Evolutionary conservation across 2,329 filamentous ascomycete species (phyloP).

Genomic region (Nothopassalora personata): DNA sequence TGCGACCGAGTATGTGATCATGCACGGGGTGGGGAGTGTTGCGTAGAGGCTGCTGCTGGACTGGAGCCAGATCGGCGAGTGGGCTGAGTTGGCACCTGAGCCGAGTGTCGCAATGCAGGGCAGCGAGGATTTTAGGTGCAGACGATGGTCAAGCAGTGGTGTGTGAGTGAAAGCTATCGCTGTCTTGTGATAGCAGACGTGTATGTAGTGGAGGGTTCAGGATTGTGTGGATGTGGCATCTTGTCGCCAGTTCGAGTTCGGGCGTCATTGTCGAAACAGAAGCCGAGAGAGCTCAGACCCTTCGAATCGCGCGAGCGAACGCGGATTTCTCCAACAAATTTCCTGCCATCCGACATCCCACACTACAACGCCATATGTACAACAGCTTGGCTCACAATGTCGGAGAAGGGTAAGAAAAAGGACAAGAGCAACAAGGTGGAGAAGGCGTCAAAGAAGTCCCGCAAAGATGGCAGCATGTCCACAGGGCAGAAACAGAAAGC

Average conservation of each 20-base stretch:
- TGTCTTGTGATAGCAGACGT: not conserved
- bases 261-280: no score
- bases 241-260: no score
- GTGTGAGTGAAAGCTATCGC: not conserved
- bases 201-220: not conserved
- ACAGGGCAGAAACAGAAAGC: constrained; percentile 13
- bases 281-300: no score
- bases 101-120: no score
- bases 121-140: not conserved
- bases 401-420: constrained; percentile 17
- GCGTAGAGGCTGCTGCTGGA: not conserved
- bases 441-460: constrained; percentile 14
- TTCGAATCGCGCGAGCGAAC: no score
- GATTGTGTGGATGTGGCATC: no score
- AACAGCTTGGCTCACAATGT: constrained; percentile 7
- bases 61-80: not conserved
- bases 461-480: constrained; percentile 7
- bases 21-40: not conserved
- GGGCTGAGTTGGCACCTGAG: not conserved
- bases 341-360: not conserved
- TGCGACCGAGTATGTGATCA: not conserved
- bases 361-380: not conserved
- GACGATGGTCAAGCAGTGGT: not conserved
- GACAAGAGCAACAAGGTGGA: constrained; percentile 17
- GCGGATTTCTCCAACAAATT: not conserved